These are phyloP conservation scores for Phyllosticta capitalensis DNA, from an alignment of 2,329 filamentous ascomycete species.

Conservation along the genomic window DNA sequence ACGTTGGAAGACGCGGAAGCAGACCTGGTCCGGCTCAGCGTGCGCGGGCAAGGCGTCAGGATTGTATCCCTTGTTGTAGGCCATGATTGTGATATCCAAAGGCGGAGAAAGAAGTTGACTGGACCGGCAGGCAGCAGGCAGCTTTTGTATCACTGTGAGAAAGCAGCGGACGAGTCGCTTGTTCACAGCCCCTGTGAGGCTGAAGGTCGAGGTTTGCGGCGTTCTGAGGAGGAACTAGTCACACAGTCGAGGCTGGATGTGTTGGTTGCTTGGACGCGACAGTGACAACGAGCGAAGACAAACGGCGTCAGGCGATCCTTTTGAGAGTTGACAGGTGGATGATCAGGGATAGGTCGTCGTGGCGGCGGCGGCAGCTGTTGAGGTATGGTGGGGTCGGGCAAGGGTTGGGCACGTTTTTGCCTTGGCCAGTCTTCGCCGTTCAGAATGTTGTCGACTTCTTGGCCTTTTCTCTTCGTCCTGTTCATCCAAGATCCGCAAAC, in stretches of 20 bases:
- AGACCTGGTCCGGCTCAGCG: slow-evolving; percentile 64
- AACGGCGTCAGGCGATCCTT: background rate
- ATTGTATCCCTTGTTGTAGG: slow-evolving; percentile 88
- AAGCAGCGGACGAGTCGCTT: background rate
- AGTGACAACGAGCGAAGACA: background rate
- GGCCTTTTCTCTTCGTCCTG: slow-evolving; percentile 6
- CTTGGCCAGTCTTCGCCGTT: slow-evolving; percentile 2
- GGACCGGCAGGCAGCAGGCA: background rate
- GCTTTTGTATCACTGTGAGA: background rate
- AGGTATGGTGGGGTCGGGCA: slow-evolving; percentile 9
- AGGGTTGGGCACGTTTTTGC: background rate
- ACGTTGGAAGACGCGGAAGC: slow-evolving; percentile 14
- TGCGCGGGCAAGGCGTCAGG: slow-evolving; percentile 91
- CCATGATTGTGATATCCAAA: slow-evolving; percentile 51
- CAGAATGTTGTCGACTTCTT: slow-evolving; percentile 4
- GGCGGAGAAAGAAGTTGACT: background rate
- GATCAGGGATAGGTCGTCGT: slow-evolving; percentile 6
- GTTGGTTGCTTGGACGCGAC: background rate
- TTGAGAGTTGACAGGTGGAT: background rate
- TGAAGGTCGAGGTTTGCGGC: slow-evolving; percentile 7
- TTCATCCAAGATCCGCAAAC: background rate
- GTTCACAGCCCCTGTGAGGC: slow-evolving; percentile 9
- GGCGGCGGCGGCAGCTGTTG: background rate
- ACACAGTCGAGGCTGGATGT: slow-evolving; percentile 1
- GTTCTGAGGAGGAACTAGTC: background rate